These are phyloP conservation scores for Calonectria pauciramosa DNA, from an alignment of 2,329 filamentous ascomycete species.

Conservation along the genomic window DNA sequence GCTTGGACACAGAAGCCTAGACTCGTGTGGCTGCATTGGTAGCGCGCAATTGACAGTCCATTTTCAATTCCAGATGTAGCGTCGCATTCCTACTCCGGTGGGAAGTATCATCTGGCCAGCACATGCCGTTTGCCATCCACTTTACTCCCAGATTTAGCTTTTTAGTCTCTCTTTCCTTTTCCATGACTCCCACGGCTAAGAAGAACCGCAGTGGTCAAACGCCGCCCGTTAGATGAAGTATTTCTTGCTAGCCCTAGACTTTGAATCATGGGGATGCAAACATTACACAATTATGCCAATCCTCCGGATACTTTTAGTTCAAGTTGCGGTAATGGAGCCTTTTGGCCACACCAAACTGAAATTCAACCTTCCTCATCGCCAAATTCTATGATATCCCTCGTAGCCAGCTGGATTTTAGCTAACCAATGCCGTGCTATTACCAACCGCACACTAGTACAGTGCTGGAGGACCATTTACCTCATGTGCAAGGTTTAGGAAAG, in stretches of 20 bases:
- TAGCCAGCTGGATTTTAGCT: neutral
- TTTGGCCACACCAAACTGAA: neutral
- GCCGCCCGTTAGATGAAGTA: neutral
- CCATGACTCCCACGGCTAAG: neutral
- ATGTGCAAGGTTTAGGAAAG: neutral
- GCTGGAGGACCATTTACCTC: neutral
- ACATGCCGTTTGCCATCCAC: neutral
- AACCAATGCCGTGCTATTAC: neutral
- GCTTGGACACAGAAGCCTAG: neutral
- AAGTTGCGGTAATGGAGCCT: neutral
- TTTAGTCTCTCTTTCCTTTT: neutral
- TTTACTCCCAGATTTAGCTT: neutral
- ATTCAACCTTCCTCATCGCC: neutral
- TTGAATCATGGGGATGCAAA: neutral
- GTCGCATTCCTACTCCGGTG: neutral
- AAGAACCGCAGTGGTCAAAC: neutral
- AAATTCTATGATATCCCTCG: neutral
- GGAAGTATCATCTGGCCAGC: neutral
- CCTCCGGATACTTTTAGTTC: neutral
- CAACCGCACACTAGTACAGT: neutral
- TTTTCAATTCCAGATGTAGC: neutral
- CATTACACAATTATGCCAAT: neutral
- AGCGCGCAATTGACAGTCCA: neutral
- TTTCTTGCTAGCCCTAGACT: neutral
- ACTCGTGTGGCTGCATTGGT: neutral